These are phyloP conservation scores for Tremella fuciformis DNA, from an alignment of 768 basidiomycete species.

Conservation along the genomic window DNA sequence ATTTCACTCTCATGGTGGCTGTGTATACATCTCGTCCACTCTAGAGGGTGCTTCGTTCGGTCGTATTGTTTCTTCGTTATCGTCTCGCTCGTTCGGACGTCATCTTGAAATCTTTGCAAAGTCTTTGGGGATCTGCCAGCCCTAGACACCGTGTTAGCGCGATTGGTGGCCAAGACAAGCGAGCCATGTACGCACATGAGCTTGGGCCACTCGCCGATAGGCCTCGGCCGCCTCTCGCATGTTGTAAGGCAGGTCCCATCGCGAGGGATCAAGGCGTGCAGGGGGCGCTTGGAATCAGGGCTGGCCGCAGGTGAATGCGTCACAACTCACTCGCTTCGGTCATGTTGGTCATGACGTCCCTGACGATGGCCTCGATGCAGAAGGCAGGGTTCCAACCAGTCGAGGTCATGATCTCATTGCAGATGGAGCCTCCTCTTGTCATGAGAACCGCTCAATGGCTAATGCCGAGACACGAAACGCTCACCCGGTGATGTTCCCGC, in stretches of 20 bases:
- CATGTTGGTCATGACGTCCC: slow-evolving; percentile 42
- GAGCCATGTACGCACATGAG: slow-evolving; percentile 54
- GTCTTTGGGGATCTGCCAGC: slow-evolving; percentile 32
- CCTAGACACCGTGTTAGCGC: slow-evolving; percentile 4
- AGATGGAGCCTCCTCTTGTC: slow-evolving; percentile 27
- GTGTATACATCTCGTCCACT: too few relatives aligned
- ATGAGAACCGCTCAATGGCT: neutral
- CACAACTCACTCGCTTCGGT: slow-evolving; percentile 24
- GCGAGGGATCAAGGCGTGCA: slow-evolving; percentile 21
- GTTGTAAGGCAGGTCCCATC: slow-evolving; percentile 53
- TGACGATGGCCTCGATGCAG: slow-evolving; percentile 32
- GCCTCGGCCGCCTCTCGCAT: slow-evolving; percentile 64
- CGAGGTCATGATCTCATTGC: slow-evolving; percentile 36
- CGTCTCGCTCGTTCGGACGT: neutral
- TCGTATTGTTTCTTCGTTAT: neutral
- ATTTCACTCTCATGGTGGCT: too few relatives aligned
- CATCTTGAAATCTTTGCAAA: slow-evolving; percentile 18
- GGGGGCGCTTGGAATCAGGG: slow-evolving; percentile 20
- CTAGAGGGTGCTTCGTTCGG: neutral
- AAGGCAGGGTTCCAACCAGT: slow-evolving; percentile 41
- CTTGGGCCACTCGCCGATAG: slow-evolving; percentile 63
- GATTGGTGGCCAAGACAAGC: neutral
- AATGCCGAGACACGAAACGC: too few relatives aligned
- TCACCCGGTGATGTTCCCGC: slow-evolving; percentile 34
- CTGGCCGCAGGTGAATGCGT: neutral